phyloP scores from a whole-genome alignment of 179 eudicot species.

The Spinacia oleracea region DNA sequence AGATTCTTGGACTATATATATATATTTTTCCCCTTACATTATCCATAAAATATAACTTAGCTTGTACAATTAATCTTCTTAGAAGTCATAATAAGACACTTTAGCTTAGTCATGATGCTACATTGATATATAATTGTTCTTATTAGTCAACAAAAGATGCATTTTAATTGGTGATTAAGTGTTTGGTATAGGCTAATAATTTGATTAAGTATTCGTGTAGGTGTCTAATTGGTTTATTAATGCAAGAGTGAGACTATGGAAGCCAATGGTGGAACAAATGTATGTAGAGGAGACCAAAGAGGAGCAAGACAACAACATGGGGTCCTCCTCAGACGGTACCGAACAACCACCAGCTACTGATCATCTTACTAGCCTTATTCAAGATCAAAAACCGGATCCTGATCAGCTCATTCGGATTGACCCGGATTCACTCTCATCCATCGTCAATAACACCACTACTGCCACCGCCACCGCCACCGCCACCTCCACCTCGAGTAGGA shows the following conservation, averaged over 20 bases:
- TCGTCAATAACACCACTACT: conserved; percentile 43
- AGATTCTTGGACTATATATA: not conserved
- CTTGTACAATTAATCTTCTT: conserved; percentile 4
- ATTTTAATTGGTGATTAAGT: not conserved
- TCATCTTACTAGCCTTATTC: conserved; percentile 26
- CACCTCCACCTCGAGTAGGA: conserved; percentile 10
- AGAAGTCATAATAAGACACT: not conserved
- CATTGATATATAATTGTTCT: not conserved
- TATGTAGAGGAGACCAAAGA: conserved; percentile 88
- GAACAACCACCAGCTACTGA: conserved; percentile 22
- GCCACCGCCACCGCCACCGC: conserved; percentile 18
- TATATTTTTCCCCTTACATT: not conserved
- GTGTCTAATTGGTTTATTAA: conserved; percentile 98
- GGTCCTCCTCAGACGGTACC: conserved; percentile 34
- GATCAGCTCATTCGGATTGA: conserved; percentile 62
- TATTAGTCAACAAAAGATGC: not conserved
- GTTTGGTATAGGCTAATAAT: conserved; percentile 13
- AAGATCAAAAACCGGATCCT: conserved; percentile 60
- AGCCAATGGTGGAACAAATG: conserved; percentile 99
- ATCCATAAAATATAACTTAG: not conserved
- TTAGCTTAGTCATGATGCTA: conserved; percentile 7
- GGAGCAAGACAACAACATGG: conserved; percentile 35
- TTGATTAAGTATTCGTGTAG: conserved; percentile 30
- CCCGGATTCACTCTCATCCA: conserved; percentile 66
- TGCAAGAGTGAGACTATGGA: conserved; percentile 95